A percentile compares a stretch with the other conserved stretches of the same genome.
phyloP scores from a whole-genome alignment of 306 rosid species.

The Prunus salicina region DNA sequence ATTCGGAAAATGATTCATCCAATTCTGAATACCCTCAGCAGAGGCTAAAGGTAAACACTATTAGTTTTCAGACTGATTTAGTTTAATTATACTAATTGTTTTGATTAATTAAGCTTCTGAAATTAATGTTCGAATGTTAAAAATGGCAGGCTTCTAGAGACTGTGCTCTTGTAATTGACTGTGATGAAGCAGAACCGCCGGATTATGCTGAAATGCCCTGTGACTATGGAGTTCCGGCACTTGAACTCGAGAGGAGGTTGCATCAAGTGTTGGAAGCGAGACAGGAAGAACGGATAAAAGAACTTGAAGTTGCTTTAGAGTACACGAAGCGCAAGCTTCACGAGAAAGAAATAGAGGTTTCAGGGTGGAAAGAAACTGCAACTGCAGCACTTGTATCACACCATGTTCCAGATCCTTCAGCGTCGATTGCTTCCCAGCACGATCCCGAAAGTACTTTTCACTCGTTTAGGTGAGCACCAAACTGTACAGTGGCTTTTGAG shows the following conservation, averaged over 20 bases:
- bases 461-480: constrained; percentile 32
- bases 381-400: constrained; percentile 29
- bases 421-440: constrained; percentile 39
- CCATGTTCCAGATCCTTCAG: constrained; percentile 49
- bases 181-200: constrained; percentile 28
- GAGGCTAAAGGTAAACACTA: constrained; percentile 40
- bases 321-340: constrained; percentile 43
- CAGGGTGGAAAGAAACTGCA: constrained; percentile 80
- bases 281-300: constrained; percentile 66
- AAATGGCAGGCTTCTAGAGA: constrained; percentile 44
- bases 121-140: constrained; percentile 20
- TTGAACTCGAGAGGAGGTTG: constrained; percentile 72
- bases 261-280: constrained; percentile 73
- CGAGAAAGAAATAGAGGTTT: constrained; percentile 62
- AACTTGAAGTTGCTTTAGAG: constrained; percentile 70
- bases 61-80: not conserved
- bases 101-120: not conserved
- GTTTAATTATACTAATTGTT: not conserved
- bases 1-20: constrained; percentile 37
- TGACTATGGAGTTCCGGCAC: constrained; percentile 61
- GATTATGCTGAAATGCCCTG: constrained; percentile 34
- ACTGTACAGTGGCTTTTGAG: constrained; percentile 18
- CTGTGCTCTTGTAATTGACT: constrained; percentile 38
- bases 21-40: constrained; percentile 23
- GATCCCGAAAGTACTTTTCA: constrained; percentile 30